Conservation (phyloP, 805 yeast species). For the Yamadazyma takamatsuzukensis region DNA sequence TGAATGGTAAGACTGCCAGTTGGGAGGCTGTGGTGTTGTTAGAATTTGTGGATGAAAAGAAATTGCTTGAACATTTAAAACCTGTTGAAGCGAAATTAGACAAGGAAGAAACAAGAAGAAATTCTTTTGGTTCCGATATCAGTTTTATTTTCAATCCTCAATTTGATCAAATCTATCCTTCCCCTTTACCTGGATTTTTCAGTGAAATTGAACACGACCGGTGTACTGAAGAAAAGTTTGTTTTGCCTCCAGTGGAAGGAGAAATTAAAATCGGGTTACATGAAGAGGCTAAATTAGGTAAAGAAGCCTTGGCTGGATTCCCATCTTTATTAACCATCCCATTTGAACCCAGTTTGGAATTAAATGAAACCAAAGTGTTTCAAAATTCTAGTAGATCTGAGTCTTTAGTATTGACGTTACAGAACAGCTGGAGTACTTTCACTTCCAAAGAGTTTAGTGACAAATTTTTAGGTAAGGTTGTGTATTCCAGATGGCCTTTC, state of each 20-base stretch:
- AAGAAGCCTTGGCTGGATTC: conserved; percentile 80
- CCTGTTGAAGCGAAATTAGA: conserved; percentile 61
- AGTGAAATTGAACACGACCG: conserved; percentile 75
- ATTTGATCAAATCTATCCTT: conserved; percentile 57
- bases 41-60: conserved; percentile 82
- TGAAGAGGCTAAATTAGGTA: conserved; percentile 66
- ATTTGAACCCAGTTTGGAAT: conserved; percentile 49
- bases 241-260: conserved; percentile 47
- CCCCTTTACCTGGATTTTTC: conserved; percentile 77
- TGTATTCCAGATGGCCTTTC: conserved; percentile 89
- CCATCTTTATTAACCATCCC: conserved; percentile 77
- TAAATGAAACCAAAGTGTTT: conserved; percentile 71
- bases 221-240: conserved; percentile 61
- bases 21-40: conserved; percentile 98
- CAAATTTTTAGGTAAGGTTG: conserved; percentile 55
- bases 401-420: conserved; percentile 67
- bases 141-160: conserved; percentile 75
- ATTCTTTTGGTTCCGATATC: conserved; percentile 68
- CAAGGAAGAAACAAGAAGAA: conserved; percentile 70
- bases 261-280: conserved; percentile 53
- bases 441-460: conserved; percentile 64
- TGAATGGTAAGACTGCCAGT: conserved; percentile 91
- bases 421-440: conserved; percentile 51
- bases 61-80: conserved; percentile 68
- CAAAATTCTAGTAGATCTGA: conserved; percentile 82